Base-by-base conservation (phyloP, 192 early-diverging fungal genomes). In the Podila horticola region DNA sequence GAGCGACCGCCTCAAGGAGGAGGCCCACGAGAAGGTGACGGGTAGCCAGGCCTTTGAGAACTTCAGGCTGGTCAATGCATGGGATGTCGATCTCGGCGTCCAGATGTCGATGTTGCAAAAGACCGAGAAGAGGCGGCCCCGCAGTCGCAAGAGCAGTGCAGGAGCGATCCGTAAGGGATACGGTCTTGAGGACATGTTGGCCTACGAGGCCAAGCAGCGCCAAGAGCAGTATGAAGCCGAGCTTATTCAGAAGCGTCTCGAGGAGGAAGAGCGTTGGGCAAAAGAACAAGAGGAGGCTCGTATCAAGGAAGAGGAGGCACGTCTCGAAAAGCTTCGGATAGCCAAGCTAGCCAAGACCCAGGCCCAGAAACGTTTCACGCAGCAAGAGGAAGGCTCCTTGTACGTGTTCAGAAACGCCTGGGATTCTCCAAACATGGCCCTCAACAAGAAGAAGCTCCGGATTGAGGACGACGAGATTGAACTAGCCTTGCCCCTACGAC, bases 391-490 rank as follows among this genome's bases (percentile, higher is more conserved):
- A 13, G 31, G 51, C 38, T 69, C 71, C 13, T 7, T 13, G 6
- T 81, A 81, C 55, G 67, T 50, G 15, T 81, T 81, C 33, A 68
- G 77, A 45, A 81, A 81, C 22, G 77, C 77, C 0, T 81, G 77
- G 77, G 77, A 81, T 69, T 71, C 77, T 15, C 77, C 77, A n/a
- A 69, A 73, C 28, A 33, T 64, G 1, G 49, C 62, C 10, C 19
- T 61, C 15, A 58, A 60, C 9, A 81, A 73, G 67, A 81, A 81
- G 67, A 81, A 81, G 57, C 45, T 81, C 29, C 59, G 77, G 1
- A 81, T 81, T n/a, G 77, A 81, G 29, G 77, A 81, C 36, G 77
- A 81, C 26, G 77, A 81, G 22, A 58, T 81, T n/a, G 71, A 72
- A 22, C 13, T 73, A 22, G 77, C 77, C 2, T 58, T 81, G n/a